phyloP scores from a whole-genome alignment of 2,329 filamentous ascomycete species.

The Aspergillus terreus region DNA sequence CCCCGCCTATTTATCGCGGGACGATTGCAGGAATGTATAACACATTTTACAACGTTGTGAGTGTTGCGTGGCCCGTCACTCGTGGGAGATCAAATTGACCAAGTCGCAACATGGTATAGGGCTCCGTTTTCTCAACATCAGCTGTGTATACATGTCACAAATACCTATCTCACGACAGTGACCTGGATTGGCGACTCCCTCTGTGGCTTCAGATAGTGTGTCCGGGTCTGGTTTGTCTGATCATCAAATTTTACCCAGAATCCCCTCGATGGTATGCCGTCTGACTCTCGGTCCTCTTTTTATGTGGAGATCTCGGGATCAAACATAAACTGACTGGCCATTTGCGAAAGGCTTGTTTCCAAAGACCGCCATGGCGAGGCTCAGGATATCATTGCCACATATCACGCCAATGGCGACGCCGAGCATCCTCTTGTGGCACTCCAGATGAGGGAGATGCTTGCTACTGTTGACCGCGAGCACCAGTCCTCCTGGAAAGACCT shows the following conservation, averaged over 20 bases:
- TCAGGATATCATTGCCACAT: conserved; percentile 57
- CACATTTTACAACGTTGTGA: conserved; percentile 8
- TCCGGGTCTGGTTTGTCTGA: conserved; percentile 8
- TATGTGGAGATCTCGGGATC: too few species aligned
- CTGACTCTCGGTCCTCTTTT: too few species aligned
- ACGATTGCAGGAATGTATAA: conserved; percentile 11
- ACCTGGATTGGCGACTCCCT: conserved; percentile 8
- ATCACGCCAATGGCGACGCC: conserved; percentile 59
- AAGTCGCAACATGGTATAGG: neutral
- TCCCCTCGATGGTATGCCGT: conserved; percentile 7
- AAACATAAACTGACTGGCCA: neutral
- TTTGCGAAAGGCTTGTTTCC: conserved; percentile 13
- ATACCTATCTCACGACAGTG: neutral
- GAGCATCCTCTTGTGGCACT: conserved; percentile 48
- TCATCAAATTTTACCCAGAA: conserved; percentile 8
- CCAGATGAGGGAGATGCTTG: conserved; percentile 40
- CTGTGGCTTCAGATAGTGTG: conserved; percentile 11
- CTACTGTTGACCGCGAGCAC: conserved; percentile 19
- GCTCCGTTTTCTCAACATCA: conserved; percentile 8
- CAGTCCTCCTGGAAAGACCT: conserved; percentile 4
- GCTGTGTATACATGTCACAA: conserved; percentile 7
- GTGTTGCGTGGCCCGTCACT: neutral
- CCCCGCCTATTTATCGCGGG: conserved; percentile 6
- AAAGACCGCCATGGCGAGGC: conserved; percentile 52
- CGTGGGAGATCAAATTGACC: neutral